A percentile compares a stretch with the other conserved stretches of the same genome.
Evolutionary conservation across 208 protist genomes (phyloP).

Genomic region (Giardia duodenalis): DNA sequence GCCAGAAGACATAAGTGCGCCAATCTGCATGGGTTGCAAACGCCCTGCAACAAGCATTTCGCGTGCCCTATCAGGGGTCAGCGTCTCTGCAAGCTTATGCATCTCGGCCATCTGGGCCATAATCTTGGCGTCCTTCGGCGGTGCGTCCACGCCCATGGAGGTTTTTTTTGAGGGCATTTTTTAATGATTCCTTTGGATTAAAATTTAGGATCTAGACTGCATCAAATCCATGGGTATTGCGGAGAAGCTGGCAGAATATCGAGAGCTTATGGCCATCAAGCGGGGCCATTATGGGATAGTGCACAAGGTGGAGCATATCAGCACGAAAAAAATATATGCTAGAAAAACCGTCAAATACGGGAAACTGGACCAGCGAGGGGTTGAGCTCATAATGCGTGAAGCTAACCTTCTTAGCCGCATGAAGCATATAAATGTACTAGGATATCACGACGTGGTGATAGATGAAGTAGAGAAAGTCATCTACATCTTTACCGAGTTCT

Average conservation of each 20-base stretch:
- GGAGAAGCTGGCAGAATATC: not conserved
- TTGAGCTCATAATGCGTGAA: conserved; percentile 60
- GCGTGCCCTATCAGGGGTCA: not conserved
- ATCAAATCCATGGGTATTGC: not conserved
- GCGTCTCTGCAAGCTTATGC: not conserved
- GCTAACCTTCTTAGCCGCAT: conserved; percentile 43
- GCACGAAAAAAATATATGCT: conserved; percentile 35
- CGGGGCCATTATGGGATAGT: conserved; percentile 23
- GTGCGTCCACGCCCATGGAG: not conserved
- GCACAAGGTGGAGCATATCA: not conserved
- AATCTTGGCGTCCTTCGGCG: not conserved
- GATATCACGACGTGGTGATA: conserved; percentile 31
- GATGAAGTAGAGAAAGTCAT: conserved; percentile 33
- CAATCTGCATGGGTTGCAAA: not conserved
- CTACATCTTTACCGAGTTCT: conserved; percentile 46
- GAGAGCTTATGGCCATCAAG: not conserved
- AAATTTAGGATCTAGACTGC: too few relatives aligned
- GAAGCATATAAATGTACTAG: conserved; percentile 9
- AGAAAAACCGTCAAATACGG: conserved; percentile 51
- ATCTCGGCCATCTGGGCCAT: not conserved
- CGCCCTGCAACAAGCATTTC: not conserved
- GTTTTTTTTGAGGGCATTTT: not conserved
- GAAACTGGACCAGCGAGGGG: conserved; percentile 62
- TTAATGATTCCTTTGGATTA: not conserved
- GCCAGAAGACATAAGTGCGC: not conserved